Base-by-base conservation (phyloP, 106 monocot species). In the Vanilla planifolia region DNA sequence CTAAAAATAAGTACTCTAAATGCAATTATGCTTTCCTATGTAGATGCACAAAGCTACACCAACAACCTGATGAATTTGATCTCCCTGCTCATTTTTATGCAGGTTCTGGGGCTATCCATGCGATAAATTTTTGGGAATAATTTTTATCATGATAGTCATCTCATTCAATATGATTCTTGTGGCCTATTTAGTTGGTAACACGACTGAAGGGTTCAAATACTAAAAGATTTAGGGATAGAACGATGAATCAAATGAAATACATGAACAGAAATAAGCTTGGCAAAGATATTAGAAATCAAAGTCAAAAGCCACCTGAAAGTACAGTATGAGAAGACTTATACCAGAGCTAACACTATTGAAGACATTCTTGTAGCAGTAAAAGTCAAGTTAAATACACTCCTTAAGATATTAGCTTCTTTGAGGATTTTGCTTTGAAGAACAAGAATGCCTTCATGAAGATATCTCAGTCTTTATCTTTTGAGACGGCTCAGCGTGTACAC, bases 41-140 rank as follows among this genome's bases (percentile, higher is more conserved):
- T n/a, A n/a, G n/a, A n/a, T n/a, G n/a, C n/a, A n/a, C n/a, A n/a
- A n/a, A n/a, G n/a, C n/a, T n/a, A n/a, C n/a, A n/a, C n/a, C n/a
- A n/a, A n/a, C n/a, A n/a, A n/a, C n/a, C n/a, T n/a, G n/a, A 6
- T 50, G 26, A 27, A 8, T 53, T 2, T 32, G 29, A 3, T 50
- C 9, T 53, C 27, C 27, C 11, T 30, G 13, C 3, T 30, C n/a
- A n/a, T 2, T 53, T 27, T 26, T 25, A 8, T 67, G 43, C 59
- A 78, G 83, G 79, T 6, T 85, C 73, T 67, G 85, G 85, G 8
- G 85, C 80, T n/a, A 70, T 85, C 19, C 85, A 85, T 80, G 80
- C 85, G 2, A 80, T 85, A 51, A 85, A 85, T 59, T 53, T 25
- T 2, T 80, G 79, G 25, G 85, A 85, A 85, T 85, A 80, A 55